Conservation (phyloP, 2,329 filamentous ascomycete genomes). For the Lecanicillium sp. region DNA sequence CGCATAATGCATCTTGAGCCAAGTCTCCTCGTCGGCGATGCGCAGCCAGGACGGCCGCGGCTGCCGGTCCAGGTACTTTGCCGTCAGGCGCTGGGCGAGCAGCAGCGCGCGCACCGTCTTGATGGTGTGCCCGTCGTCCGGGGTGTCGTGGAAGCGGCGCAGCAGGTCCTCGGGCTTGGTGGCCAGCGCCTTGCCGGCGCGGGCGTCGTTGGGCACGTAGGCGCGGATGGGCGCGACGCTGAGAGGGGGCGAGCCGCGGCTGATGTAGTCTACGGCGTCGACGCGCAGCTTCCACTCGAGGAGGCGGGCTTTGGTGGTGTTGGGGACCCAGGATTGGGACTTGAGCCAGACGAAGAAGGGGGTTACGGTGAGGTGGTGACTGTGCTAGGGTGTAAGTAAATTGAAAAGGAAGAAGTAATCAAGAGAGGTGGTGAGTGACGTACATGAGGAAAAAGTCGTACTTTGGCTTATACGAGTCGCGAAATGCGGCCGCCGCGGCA, state of each 20-base stretch:
- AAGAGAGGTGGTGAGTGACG: slow-evolving; percentile 15
- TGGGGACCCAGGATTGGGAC: slow-evolving; percentile 51
- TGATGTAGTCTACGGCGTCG: slow-evolving; percentile 68
- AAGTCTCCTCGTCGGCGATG: slow-evolving; percentile 48
- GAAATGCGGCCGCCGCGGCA: slow-evolving; percentile 49
- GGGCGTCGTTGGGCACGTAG: slow-evolving; percentile 46
- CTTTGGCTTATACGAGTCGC: slow-evolving; percentile 57
- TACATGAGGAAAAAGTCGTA: slow-evolving; percentile 72
- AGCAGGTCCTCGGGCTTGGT: slow-evolving; percentile 41
- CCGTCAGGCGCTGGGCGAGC: slow-evolving; percentile 49
- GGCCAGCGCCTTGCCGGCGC: slow-evolving; percentile 22
- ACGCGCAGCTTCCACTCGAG: slow-evolving; percentile 76
- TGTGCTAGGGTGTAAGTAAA: slow-evolving; percentile 22
- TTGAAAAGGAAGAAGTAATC: not conserved
- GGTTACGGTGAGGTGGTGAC: slow-evolving; percentile 65
- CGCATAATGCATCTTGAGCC: slow-evolving; percentile 54
- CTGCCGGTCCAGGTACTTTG: slow-evolving; percentile 31
- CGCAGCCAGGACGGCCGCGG: slow-evolving; percentile 37
- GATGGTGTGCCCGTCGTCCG: slow-evolving; percentile 74
- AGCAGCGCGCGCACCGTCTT: slow-evolving; percentile 68
- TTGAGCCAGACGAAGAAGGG: slow-evolving; percentile 70
- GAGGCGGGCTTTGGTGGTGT: slow-evolving; percentile 56
- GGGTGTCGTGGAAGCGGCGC: slow-evolving; percentile 34
- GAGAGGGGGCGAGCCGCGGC: slow-evolving; percentile 55
- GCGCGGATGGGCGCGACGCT: slow-evolving; percentile 47